Evolutionary conservation across 352 stramenopile species (phyloP), one percentile per base, ranked within the genome.

Genomic region (Phytophthora podocarpi): DNA sequence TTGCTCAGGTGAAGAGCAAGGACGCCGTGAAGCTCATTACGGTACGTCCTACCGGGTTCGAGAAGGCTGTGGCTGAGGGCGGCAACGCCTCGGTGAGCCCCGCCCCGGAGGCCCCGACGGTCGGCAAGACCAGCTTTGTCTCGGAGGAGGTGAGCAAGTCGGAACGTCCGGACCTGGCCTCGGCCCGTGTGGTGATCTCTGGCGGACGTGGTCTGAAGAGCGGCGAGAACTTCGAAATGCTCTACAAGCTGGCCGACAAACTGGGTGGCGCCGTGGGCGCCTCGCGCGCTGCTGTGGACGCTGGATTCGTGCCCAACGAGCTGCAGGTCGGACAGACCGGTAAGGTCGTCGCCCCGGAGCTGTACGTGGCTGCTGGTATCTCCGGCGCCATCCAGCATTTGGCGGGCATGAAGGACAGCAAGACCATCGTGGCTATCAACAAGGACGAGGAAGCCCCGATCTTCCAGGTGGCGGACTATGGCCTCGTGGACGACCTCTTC

Each of bases 391-490:
- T 99, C 81, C 98, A 99, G 85, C 98, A 99, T 83, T 91, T 99
- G 59, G 94, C 89, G 16, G 98, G 98, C 64, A 99, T 99, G 98
- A 99, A 99, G 82, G 98, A 99, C 80, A 97, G 82, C 67, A 99
- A 99, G 83, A 98, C 93, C 9, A 99, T 99, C 71, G 97, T 99
- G 27, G 96, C 96, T 32, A 99, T 99, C 76, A 99, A 99, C 80
- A 99, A 99, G 80, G 98, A 99, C 85, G 88, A 97, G 32, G 97
- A 99, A 62, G 97, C 97, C 8, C 98, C 98, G 28, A 99, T 99
- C 76, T 99, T 99, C 82, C 90, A 98, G 71, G 96, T 99, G 28
- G 91, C 97, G 23, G 98, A 99, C 89, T 99, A 99, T 78, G 97
- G 97, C 27, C 80, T 99, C 16, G 94, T 98, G n/a, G 96, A 79